Conservation (phyloP, 1,139 yeast species). For the Blastobotrys apis region DNA sequence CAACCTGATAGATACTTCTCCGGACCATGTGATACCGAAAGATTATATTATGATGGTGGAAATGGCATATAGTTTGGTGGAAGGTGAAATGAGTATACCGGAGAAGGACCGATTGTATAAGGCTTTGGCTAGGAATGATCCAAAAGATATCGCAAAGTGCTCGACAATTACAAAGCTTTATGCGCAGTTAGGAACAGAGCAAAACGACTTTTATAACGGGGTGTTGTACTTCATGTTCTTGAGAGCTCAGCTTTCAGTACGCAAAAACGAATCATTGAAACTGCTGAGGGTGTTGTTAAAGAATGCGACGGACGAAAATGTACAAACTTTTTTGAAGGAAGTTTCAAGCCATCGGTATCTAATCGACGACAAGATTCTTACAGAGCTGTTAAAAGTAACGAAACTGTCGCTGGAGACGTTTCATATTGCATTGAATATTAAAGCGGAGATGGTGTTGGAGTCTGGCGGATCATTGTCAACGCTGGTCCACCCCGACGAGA, state of each 20-base stretch:
- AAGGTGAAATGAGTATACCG: not conserved
- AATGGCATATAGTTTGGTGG: constrained; percentile 12
- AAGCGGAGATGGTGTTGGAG: not conserved
- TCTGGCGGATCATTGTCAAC: not conserved
- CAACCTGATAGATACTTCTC: constrained; percentile 13
- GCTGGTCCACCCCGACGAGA: not conserved
- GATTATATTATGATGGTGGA: constrained; percentile 16
- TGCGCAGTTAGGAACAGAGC: constrained; percentile 16
- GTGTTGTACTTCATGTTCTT: constrained; percentile 22
- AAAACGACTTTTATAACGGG: constrained; percentile 22
- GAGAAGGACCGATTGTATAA: constrained; percentile 5
- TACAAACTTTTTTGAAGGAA: not conserved
- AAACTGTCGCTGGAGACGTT: constrained; percentile 8
- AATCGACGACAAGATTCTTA: constrained; percentile 15
- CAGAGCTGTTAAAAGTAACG: not conserved
- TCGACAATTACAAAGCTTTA: constrained; percentile 24
- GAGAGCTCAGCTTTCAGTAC: constrained; percentile 19
- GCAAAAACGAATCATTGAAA: constrained; percentile 24
- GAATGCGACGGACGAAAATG: not conserved
- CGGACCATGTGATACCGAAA: constrained; percentile 13
- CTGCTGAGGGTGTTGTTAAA: constrained; percentile 11
- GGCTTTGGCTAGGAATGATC: constrained; percentile 5
- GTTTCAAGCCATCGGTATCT: not conserved
- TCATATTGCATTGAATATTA: constrained; percentile 14
- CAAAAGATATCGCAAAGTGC: constrained; percentile 2